phyloP scores from a whole-genome alignment of 805 yeast species.

The Lipomyces yamadae region DNA sequence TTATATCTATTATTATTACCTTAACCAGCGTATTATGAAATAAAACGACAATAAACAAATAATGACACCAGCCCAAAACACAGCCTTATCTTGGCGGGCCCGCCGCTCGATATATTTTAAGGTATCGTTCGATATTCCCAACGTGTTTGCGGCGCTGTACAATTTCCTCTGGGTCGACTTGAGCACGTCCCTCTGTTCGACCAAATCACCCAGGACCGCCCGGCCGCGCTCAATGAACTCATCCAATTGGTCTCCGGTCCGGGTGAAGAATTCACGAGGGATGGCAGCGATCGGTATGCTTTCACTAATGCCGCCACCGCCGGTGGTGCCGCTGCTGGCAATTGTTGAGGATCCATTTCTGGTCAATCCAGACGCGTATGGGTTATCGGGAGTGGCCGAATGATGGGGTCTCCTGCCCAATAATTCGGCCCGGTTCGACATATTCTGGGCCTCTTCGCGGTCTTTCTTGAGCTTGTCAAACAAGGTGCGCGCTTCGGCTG shows the following conservation, averaged over 20 bases:
- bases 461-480: slow-evolving; percentile 59
- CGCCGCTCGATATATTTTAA: slow-evolving; percentile 78
- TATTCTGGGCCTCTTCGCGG: slow-evolving; percentile 59
- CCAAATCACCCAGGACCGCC: slow-evolving; percentile 79
- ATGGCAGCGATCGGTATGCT: slow-evolving; percentile 33
- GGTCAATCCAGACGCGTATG: slow-evolving; percentile 43
- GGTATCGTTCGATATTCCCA: slow-evolving; percentile 87
- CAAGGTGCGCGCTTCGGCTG: slow-evolving; percentile 53
- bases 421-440: slow-evolving; percentile 56
- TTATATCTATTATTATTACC: slow-evolving; percentile 45
- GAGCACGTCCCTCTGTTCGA: slow-evolving; percentile 79
- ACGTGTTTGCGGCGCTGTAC: slow-evolving; percentile 70
- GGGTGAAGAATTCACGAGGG: slow-evolving; percentile 61
- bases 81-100: slow-evolving; percentile 82
- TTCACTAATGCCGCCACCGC: not conserved
- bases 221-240: slow-evolving; percentile 90
- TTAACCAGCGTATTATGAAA: slow-evolving; percentile 66
- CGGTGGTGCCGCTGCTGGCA: not conserved
- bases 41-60: slow-evolving; percentile 69
- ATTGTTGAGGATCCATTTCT: slow-evolving; percentile 2
- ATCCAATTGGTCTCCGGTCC: slow-evolving; percentile 83
- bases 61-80: slow-evolving; percentile 77
- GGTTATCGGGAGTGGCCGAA: slow-evolving; percentile 39
- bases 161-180: slow-evolving; percentile 65
- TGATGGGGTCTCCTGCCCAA: slow-evolving; percentile 55